Conservation (phyloP, 495 filamentous ascomycete species). For the Patellaria atrata region DNA sequence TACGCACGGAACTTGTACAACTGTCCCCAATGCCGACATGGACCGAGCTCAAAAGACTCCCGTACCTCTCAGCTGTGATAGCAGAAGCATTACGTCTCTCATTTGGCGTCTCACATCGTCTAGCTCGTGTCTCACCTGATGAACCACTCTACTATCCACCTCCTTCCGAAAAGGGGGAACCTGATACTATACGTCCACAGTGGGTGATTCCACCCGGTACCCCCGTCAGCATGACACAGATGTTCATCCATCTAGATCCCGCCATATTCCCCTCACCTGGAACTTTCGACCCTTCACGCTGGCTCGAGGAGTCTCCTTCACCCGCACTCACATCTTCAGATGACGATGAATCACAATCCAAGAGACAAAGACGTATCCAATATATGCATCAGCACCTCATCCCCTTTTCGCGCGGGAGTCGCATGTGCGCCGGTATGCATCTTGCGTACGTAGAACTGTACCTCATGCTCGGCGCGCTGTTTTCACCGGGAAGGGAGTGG, state of each 20-base stretch:
- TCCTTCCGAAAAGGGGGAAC: too few species aligned
- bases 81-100: slow-evolving; percentile 35
- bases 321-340: too few species aligned
- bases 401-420: slow-evolving; percentile 8
- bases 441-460: slow-evolving; percentile 18
- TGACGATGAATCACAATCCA: too few species aligned
- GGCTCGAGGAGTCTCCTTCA: slow-evolving; percentile 35
- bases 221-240: slow-evolving; percentile 16
- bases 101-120: slow-evolving; percentile 29
- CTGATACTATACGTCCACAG: too few species aligned
- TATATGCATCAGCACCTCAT: slow-evolving; percentile 9
- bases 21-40: slow-evolving; percentile 19
- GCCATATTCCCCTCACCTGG: slow-evolving; percentile 9
- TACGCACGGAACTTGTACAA: slow-evolving; percentile 10
- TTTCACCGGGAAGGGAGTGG: background rate
- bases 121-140: slow-evolving; percentile 30
- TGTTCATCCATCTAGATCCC: slow-evolving; percentile 8
- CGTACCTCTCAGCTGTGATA: slow-evolving; percentile 36
- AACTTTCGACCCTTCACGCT: slow-evolving; percentile 15
- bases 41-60: slow-evolving; percentile 35
- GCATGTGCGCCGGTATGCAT: slow-evolving; percentile 18
- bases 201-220: slow-evolving; percentile 12
- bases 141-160: slow-evolving; percentile 31
- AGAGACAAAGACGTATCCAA: too few species aligned
- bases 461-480: slow-evolving; percentile 4